Evolutionary conservation across 2,329 filamentous ascomycete genomes (phyloP), one percentile per base, ranked within the genome.

Genomic region (Fulvia fulva): DNA sequence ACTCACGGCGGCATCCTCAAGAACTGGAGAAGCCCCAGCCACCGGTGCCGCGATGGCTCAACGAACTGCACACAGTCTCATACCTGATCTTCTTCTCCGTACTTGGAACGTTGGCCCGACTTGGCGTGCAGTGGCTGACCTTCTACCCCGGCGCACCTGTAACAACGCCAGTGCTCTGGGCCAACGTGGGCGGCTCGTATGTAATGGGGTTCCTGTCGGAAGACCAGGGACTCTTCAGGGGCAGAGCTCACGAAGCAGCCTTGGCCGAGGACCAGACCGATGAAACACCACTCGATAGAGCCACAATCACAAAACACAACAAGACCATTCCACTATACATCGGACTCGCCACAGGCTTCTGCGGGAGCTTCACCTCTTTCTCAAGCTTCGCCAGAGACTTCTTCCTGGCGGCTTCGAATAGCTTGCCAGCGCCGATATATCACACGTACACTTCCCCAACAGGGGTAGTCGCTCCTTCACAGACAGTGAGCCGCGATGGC

Each of bases 241-340:
- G 84, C 58, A 86, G 89, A 75, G 87, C 83, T 83, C 46, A 32
- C 85, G 83, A 8, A 74, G 71, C 7, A 70, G 32, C 21, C 23
- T 19, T 46, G 41, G 44, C 51, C n/a, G 58, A 64, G 11, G 73
- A 68, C 6, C 77, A 77, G 56, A 28, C 58, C 26, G 59, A 57
- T 12, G 26, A 25, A 3, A 55, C 80, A 22, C 77, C 77, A 37
- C 55, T 54, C 7, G 60, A 64, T n/a, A 72, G 70, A 57, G 69
- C 68, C 0, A 66, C 70, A 6, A 72, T 77, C 47, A 63, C 60
- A 6, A 77, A 87, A 68, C 80, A 72, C 25, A 96, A 96, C 71
- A 96, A 95, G 77, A 89, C 89, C 0, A 88, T 96, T 26, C 92
- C 93, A 0, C 79, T 96, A 0, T 96, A 95, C 70, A 88, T 96